Evolutionary conservation across 1,139 yeast genomes (phyloP).

Genomic region (Candida albicans): DNA sequence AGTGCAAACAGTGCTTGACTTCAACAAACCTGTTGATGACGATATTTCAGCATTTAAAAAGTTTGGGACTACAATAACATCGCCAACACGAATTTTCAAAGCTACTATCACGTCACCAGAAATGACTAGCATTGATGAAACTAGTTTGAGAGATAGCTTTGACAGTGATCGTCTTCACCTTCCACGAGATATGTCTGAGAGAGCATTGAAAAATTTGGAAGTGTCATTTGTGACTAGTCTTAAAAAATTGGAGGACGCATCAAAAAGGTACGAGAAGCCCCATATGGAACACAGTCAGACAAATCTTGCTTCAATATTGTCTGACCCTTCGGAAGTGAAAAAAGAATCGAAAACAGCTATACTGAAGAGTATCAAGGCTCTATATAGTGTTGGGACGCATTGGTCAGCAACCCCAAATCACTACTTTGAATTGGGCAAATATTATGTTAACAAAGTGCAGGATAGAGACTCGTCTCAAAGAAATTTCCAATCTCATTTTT

Average conservation of each 20-base stretch:
- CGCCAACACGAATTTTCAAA: conserved; percentile 21
- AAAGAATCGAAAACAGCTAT: conserved; percentile 13
- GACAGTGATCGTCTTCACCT: conserved; percentile 18
- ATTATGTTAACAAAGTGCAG: conserved; percentile 41
- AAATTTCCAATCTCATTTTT: conserved; percentile 65
- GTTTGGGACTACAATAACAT: conserved; percentile 20
- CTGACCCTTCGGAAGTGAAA: conserved; percentile 29
- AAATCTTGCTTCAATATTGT: conserved; percentile 28
- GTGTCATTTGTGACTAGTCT: conserved; percentile 37
- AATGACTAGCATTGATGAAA: conserved; percentile 4
- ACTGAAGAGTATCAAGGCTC: conserved; percentile 31
- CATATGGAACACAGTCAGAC: background rate
- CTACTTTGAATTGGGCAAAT: conserved; percentile 46
- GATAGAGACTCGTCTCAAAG: conserved; percentile 47
- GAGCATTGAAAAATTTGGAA: conserved; percentile 31
- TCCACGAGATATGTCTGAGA: conserved; percentile 32
- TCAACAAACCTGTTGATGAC: conserved; percentile 3
- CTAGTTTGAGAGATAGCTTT: conserved; percentile 1
- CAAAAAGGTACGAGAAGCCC: conserved; percentile 21
- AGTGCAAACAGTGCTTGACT: conserved; percentile 12
- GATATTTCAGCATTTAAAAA: conserved; percentile 18
- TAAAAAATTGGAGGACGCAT: conserved; percentile 25
- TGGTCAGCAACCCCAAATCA: conserved; percentile 69
- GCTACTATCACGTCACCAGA: background rate
- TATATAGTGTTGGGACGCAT: conserved; percentile 48